These are phyloP conservation scores for Sonneratia caseolaris DNA, from an alignment of 345 rosid species.

Conservation along the genomic window DNA sequence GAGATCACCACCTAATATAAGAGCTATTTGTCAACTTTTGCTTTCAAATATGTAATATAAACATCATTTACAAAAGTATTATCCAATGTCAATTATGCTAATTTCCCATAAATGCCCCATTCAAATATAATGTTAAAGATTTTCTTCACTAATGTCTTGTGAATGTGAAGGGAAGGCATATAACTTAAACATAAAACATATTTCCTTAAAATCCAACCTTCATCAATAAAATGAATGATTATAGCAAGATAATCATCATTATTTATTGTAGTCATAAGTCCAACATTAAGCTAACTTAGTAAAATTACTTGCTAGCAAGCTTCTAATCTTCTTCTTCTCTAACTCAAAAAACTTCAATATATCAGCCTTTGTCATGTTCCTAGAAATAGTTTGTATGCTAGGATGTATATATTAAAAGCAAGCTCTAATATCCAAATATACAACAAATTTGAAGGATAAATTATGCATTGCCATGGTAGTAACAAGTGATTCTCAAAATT, in stretches of 20 bases:
- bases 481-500: not conserved
- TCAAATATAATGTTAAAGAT: not conserved
- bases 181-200: no score
- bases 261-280: not conserved
- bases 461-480: not conserved
- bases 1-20: not conserved
- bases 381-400: not conserved
- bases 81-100: not conserved
- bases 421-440: not conserved
- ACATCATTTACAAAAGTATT: not conserved
- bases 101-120: not conserved
- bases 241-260: no score
- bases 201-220: no score
- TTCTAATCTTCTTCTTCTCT: not conserved
- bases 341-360: not conserved
- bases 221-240: no score
- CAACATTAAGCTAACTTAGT: not conserved
- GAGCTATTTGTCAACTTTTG: not conserved
- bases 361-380: not conserved
- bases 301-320: not conserved
- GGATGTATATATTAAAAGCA: not conserved
- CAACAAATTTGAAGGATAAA: not conserved
- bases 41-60: not conserved
- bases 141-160: not conserved
- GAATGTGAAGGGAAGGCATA: not conserved